Conservation (phyloP, 805 yeast genomes). For the Danielia reshetovae region DNA sequence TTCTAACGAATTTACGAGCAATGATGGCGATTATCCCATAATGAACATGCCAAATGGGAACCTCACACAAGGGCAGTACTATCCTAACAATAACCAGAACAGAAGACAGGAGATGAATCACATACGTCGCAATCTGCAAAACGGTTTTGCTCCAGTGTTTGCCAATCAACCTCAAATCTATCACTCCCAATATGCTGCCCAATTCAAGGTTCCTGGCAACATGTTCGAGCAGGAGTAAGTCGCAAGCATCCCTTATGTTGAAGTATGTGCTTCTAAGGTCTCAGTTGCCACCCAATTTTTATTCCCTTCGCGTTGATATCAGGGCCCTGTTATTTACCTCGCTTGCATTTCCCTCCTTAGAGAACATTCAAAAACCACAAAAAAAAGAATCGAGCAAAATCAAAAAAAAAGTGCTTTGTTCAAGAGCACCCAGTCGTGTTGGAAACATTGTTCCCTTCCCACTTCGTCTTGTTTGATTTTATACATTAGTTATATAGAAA, state of each 20-base stretch:
- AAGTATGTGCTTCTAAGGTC: too few species aligned
- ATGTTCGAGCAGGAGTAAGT: too few species aligned
- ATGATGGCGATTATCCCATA: not conserved
- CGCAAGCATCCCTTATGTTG: too few species aligned
- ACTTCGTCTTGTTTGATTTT: too few species aligned
- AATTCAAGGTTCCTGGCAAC: not conserved
- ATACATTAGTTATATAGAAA: not conserved
- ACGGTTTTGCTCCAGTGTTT: too few species aligned
- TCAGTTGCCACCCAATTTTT: too few species aligned
- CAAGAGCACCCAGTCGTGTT: too few species aligned
- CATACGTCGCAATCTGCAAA: too few species aligned
- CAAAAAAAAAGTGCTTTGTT: not conserved
- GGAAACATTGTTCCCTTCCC: too few species aligned
- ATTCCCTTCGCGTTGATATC: not conserved
- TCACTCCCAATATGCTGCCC: not conserved
- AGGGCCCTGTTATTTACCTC: not conserved
- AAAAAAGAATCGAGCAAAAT: not conserved
- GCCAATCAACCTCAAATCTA: too few species aligned
- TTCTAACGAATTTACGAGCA: conserved; percentile 1
- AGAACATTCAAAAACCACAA: not conserved
- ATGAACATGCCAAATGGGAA: not conserved
- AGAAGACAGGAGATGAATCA: not conserved
- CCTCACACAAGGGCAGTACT: not conserved
- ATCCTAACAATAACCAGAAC: not conserved
- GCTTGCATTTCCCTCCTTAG: not conserved